Evolutionary conservation across 139 green algal genomes (phyloP).

Genomic region (Coccomyxa sp.): DNA sequence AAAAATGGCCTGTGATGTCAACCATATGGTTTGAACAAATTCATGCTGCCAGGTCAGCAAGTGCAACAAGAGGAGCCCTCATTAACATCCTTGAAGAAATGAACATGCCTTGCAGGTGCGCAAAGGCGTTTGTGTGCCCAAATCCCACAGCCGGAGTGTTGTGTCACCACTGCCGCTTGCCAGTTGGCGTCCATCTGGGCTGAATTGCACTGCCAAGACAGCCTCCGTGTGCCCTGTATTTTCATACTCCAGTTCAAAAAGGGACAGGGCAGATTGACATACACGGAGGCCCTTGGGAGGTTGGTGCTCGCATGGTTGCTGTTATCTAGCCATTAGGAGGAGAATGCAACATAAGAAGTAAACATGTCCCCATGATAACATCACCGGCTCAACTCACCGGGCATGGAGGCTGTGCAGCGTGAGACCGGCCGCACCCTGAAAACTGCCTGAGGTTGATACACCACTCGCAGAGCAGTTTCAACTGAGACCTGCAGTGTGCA

Average conservation of each 20-base stretch:
- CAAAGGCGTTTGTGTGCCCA: constrained; percentile 79
- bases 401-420: constrained; percentile 85
- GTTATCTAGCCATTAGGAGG: no score
- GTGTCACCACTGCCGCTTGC: constrained; percentile 88
- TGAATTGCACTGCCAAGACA: constrained; percentile 91
- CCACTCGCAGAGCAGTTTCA: constrained; percentile 78
- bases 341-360: no score
- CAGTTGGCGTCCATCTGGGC: constrained; percentile 78
- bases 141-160: constrained; percentile 92
- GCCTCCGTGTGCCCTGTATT: constrained; percentile 79
- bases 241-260: background rate
- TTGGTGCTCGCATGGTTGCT: no score
- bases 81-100: no score
- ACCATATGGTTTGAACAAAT: no score
- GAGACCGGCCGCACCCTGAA: constrained; percentile 92
- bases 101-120: constrained; percentile 64
- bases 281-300: no score
- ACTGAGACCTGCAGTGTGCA: constrained; percentile 59
- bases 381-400: constrained; percentile 21
- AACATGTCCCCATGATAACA: no score
- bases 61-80: no score
- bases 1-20: no score
- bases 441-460: constrained; percentile 91
- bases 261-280: no score
- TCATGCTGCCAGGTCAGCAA: no score